Conservation (phyloP, 768 basidiomycete genomes). For the Lentinula raphanica region DNA sequence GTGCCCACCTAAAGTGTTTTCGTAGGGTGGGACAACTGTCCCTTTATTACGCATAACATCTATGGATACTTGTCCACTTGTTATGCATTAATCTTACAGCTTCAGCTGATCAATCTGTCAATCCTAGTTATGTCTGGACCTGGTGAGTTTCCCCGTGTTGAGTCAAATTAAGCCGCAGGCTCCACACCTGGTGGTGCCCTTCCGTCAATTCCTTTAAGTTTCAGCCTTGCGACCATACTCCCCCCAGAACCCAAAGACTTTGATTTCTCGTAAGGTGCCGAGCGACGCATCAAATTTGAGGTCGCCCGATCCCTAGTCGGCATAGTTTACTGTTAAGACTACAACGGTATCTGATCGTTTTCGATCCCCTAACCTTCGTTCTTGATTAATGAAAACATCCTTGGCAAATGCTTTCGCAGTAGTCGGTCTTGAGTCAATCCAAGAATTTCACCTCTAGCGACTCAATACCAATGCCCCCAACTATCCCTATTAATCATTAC, state of each 20-base stretch:
- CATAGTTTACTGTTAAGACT: too few relatives aligned
- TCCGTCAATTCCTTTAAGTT: constrained; percentile 83
- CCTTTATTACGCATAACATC: too few relatives aligned
- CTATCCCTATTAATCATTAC: constrained; percentile 81
- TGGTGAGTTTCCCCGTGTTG: constrained; percentile 80
- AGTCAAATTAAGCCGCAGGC: constrained; percentile 85
- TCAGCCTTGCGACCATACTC: constrained; percentile 72
- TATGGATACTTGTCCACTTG: too few relatives aligned
- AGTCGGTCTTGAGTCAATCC: constrained; percentile 76
- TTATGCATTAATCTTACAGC: too few relatives aligned
- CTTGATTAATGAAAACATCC: constrained; percentile 84
- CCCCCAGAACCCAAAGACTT: constrained; percentile 86
- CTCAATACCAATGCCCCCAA: constrained; percentile 80
- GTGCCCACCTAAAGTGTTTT: too few relatives aligned
- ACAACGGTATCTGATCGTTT: constrained; percentile 83
- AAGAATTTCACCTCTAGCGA: constrained; percentile 85
- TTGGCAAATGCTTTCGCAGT: constrained; percentile 82
- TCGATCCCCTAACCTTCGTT: constrained; percentile 83
- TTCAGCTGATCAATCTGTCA: too few relatives aligned
- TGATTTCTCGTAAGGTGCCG: constrained; percentile 84
- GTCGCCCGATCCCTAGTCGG: constrained; percentile 71
- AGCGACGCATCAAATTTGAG: constrained; percentile 66
- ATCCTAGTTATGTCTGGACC: constrained; percentile 74
- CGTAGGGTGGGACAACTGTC: too few relatives aligned
- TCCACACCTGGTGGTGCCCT: constrained; percentile 50